Percentiles rank a stretch among this genome's conserved stretches.
These are phyloP conservation scores for Pelargonium citronellum DNA, from an alignment of 441 rosid species.

Conservation along the genomic window DNA sequence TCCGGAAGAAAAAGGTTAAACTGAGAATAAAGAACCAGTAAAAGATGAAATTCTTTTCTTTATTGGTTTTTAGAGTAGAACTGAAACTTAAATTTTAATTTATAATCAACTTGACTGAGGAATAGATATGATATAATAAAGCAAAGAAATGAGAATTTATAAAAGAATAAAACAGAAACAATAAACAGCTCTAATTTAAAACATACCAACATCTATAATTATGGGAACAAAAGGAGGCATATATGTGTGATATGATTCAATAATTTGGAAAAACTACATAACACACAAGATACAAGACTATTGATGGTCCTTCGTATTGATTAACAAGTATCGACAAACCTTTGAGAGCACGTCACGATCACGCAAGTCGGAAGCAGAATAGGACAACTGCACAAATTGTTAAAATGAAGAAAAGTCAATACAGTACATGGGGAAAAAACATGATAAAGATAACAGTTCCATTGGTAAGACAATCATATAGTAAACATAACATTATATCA, in stretches of 20 bases:
- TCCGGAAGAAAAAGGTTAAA: background rate
- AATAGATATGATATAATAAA: background rate
- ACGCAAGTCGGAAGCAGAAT: slow-evolving; percentile 79
- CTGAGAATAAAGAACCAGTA: background rate
- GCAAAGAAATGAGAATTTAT: background rate
- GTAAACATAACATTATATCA: too few species aligned
- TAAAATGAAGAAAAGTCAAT: slow-evolving; percentile 11
- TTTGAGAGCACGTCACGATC: slow-evolving; percentile 75
- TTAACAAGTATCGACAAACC: slow-evolving; percentile 39
- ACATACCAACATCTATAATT: background rate
- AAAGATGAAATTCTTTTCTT: background rate
- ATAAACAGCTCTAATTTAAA: background rate
- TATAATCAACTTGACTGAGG: background rate
- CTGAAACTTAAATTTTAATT: background rate
- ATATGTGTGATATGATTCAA: background rate
- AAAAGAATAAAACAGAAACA: background rate
- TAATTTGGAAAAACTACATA: background rate
- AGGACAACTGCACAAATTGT: slow-evolving; percentile 59
- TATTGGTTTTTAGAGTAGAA: background rate
- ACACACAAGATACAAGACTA: background rate
- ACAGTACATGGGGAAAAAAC: background rate
- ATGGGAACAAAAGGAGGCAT: background rate
- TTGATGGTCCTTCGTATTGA: background rate
- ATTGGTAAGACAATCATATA: background rate
- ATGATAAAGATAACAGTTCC: background rate